Percentiles rank a stretch among this genome's conserved stretches.
phyloP scores from a whole-genome alignment of 2,329 filamentous ascomycete species.

The Fusarium sp. region DNA sequence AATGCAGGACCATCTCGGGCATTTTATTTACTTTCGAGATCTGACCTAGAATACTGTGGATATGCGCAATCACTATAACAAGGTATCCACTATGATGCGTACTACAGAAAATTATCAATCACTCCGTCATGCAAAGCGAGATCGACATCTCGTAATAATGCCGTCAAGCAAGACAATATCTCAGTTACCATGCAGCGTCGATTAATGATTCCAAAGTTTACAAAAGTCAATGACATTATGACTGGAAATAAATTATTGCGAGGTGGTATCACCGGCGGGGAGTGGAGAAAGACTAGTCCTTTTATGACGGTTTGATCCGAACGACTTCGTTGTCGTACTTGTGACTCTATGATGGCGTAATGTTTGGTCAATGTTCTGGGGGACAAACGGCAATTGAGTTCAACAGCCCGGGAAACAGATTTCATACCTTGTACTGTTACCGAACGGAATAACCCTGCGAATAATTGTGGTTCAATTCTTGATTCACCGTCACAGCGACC shows the following conservation, averaged over 20 bases:
- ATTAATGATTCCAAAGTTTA: background rate
- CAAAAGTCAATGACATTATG: constrained; percentile 29
- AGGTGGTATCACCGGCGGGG: constrained; percentile 21
- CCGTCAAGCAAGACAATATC: constrained; percentile 6
- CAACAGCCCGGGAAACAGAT: background rate
- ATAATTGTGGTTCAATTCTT: too few species aligned
- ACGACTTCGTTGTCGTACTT: constrained; percentile 4
- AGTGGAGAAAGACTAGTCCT: background rate
- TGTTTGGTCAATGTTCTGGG: background rate
- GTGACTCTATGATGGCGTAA: constrained; percentile 36
- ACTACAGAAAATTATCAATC: background rate
- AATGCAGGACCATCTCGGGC: background rate
- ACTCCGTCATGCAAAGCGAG: constrained; percentile 3
- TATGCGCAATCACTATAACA: background rate
- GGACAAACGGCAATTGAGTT: background rate
- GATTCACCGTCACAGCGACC: background rate
- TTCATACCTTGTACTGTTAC: too few species aligned
- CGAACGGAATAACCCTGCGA: too few species aligned
- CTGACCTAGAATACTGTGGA: background rate
- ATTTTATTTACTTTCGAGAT: background rate
- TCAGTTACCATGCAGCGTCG: too few species aligned
- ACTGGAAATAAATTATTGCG: background rate
- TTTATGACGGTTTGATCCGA: constrained; percentile 5
- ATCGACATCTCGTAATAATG: constrained; percentile 15
- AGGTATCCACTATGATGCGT: constrained; percentile 29